Percentiles rank a stretch among this genome's conserved stretches.
phyloP scores from a whole-genome alignment of 441 rosid genomes.

The Lepidium campestre region DNA sequence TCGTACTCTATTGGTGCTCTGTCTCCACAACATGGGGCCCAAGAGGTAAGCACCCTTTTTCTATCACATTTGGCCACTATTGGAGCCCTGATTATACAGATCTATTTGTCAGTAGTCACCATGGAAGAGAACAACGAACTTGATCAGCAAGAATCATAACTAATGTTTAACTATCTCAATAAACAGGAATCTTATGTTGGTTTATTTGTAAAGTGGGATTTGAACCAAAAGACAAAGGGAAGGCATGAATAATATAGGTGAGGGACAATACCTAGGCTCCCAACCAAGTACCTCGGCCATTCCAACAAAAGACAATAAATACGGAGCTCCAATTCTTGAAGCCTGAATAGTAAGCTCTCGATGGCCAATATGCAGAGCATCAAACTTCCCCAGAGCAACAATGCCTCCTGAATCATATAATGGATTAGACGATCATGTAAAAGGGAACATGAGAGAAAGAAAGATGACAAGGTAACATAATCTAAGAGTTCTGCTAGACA shows the following conservation, averaged over 20 bases:
- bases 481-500: neutral
- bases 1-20: constrained; percentile 54
- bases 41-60: constrained; percentile 59
- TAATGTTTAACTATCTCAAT: neutral
- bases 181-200: neutral
- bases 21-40: constrained; percentile 68
- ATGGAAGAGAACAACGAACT: neutral
- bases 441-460: neutral
- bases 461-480: neutral
- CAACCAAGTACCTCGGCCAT: constrained; percentile 88
- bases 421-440: neutral
- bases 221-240: neutral
- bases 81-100: constrained; percentile 49
- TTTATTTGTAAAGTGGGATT: neutral
- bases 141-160: neutral
- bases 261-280: constrained; percentile 59
- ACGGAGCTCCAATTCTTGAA: constrained; percentile 72
- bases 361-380: constrained; percentile 80
- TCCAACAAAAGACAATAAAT: constrained; percentile 72
- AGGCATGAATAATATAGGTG: neutral
- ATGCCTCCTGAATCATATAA: constrained; percentile 51
- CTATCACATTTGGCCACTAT: constrained; percentile 85
- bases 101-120: neutral
- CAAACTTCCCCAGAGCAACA: constrained; percentile 85
- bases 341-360: constrained; percentile 84